phyloP scores from a whole-genome alignment of 1,284 basidiomycete species.

The Fistulinella cinereoalba region DNA sequence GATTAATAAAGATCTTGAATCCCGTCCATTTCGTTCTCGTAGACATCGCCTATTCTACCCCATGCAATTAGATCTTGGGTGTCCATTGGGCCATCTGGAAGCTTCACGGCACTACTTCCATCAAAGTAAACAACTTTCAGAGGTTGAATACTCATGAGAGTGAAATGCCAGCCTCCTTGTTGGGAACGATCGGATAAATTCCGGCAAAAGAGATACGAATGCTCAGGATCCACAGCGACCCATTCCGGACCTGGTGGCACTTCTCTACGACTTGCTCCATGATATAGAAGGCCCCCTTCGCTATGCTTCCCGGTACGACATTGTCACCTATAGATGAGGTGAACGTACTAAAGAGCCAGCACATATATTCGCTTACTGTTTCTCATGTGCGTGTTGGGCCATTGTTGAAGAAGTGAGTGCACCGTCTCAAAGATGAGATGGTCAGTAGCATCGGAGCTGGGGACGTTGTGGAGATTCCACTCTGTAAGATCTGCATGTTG shows the following conservation, averaged over 20 bases:
- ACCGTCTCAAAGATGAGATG: too few relatives aligned
- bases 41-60: slow-evolving; percentile 25
- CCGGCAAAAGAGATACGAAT: slow-evolving; percentile 39
- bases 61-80: slow-evolving; percentile 43
- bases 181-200: background rate
- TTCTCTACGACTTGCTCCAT: slow-evolving; percentile 26
- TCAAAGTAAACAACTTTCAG: slow-evolving; percentile 46
- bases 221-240: slow-evolving; percentile 45
- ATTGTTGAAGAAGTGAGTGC: too few relatives aligned
- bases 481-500: too few relatives aligned
- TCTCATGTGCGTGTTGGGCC: too few relatives aligned
- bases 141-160: slow-evolving; percentile 35
- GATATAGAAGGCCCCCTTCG: slow-evolving; percentile 45
- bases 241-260: slow-evolving; percentile 40
- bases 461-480: too few relatives aligned
- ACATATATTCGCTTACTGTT: too few relatives aligned
- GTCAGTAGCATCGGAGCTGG: too few relatives aligned
- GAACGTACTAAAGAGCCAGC: too few relatives aligned
- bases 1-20: slow-evolving; percentile 37
- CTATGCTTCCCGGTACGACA: slow-evolving; percentile 41
- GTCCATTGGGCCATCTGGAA: slow-evolving; percentile 39
- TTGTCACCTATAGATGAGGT: slow-evolving; percentile 44
- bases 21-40: slow-evolving; percentile 27
- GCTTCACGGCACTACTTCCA: slow-evolving; percentile 40
- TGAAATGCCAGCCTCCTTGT: slow-evolving; percentile 40